Percentiles rank a stretch among this genome's conserved stretches.
phyloP scores from a whole-genome alignment of 1,284 basidiomycete species.

The Pseudozyma pruni region DNA sequence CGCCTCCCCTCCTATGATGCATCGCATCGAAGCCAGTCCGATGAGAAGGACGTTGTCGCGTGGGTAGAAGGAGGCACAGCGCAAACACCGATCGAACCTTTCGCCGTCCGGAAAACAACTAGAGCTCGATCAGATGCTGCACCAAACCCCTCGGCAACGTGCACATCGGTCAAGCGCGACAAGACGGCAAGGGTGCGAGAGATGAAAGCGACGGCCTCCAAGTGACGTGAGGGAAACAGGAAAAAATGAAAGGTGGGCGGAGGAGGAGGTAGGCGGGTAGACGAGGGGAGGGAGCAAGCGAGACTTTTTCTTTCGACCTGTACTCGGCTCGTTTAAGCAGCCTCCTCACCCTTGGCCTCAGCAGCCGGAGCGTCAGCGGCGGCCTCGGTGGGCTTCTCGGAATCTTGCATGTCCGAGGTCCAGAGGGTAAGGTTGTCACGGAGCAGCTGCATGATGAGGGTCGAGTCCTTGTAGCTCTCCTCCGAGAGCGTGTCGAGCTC shows the following conservation, averaged over 20 bases:
- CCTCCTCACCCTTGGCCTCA: constrained; percentile 66
- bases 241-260: constrained; percentile 4
- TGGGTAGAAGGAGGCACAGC: not conserved
- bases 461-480: constrained; percentile 95
- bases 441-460: constrained; percentile 97
- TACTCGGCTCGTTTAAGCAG: constrained; percentile 55
- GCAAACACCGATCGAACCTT: not conserved
- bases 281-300: constrained; percentile 9
- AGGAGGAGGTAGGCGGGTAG: constrained; percentile 8
- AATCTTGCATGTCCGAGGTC: constrained; percentile 88
- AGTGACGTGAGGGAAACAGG: constrained; percentile 38
- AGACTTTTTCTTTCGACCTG: constrained; percentile 42
- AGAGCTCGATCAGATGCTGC: constrained; percentile 10
- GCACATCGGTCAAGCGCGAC: constrained; percentile 22
- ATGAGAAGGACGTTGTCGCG: constrained; percentile 10
- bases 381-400: constrained; percentile 68
- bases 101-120: not conserved
- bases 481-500: constrained; percentile 99
- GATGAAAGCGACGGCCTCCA: constrained; percentile 50
- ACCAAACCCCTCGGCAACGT: constrained; percentile 4
- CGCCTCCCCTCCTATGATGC: constrained; percentile 6
- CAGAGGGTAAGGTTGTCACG: constrained; percentile 95
- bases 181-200: constrained; percentile 24
- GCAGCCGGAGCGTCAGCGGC: constrained; percentile 59
- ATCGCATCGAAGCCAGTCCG: constrained; percentile 25